These are phyloP conservation scores for Marvania coccoides DNA, from an alignment of 139 green algal genomes.

Conservation along the genomic window DNA sequence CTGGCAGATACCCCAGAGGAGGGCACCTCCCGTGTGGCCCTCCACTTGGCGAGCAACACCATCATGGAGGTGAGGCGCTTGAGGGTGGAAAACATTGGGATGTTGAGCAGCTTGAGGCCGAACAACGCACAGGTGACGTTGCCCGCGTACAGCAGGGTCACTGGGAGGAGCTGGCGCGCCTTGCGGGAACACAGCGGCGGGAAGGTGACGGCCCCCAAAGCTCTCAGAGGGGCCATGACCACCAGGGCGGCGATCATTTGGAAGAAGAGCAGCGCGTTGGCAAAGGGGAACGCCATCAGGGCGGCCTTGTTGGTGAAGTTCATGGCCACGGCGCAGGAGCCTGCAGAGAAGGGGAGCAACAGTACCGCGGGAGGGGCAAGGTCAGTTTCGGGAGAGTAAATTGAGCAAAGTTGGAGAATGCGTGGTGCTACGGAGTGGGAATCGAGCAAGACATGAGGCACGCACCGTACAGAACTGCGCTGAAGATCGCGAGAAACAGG, in stretches of 20 bases:
- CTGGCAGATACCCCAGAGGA: slow-evolving; percentile 14
- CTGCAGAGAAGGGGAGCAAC: neutral
- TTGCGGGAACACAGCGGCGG: neutral
- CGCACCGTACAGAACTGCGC: too few species aligned
- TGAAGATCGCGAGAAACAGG: too few species aligned
- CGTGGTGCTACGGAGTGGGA: too few species aligned
- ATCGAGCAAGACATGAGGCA: too few species aligned
- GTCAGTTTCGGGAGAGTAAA: too few species aligned
- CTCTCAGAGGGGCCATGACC: slow-evolving; percentile 15
- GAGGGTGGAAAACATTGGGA: slow-evolving; percentile 49
- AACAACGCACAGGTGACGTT: slow-evolving; percentile 43
- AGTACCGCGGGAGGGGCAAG: too few species aligned
- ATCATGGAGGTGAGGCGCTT: slow-evolving; percentile 58
- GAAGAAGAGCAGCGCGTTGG: slow-evolving; percentile 26
- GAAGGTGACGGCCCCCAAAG: neutral
- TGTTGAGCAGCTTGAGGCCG: slow-evolving; percentile 40
- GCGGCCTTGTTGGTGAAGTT: slow-evolving; percentile 34
- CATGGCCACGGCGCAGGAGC: slow-evolving; percentile 26
- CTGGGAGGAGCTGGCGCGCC: slow-evolving; percentile 12
- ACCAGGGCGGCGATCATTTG: slow-evolving; percentile 28
- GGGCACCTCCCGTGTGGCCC: slow-evolving; percentile 11
- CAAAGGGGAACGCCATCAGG: slow-evolving; percentile 19
- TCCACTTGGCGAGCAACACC: slow-evolving; percentile 11
- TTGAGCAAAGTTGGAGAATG: too few species aligned
- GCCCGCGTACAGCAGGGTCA: slow-evolving; percentile 31